Evolutionary conservation across 2,329 filamentous ascomycete genomes (phyloP).

Genomic region (Hymenoscyphus occultus): DNA sequence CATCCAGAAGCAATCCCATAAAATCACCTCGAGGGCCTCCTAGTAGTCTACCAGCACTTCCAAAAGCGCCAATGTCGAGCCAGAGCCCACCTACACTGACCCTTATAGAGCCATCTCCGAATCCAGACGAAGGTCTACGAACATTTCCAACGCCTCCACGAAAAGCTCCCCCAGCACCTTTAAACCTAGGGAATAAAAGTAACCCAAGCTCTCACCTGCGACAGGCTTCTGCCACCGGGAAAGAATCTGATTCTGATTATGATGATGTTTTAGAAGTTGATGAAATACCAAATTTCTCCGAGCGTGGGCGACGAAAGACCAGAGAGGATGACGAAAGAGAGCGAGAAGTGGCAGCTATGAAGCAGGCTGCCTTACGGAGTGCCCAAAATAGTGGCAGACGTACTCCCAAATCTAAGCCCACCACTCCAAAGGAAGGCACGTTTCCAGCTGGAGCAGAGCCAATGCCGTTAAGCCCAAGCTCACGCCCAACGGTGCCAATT

Average conservation of each 20-base stretch:
- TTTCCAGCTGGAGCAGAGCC: slow-evolving; percentile 30
- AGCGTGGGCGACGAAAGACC: slow-evolving; percentile 76
- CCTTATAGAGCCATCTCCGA: slow-evolving; percentile 41
- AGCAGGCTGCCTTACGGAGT: slow-evolving; percentile 67
- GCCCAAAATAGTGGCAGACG: slow-evolving; percentile 52
- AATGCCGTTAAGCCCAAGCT: slow-evolving; percentile 43
- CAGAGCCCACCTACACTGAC: slow-evolving; percentile 34
- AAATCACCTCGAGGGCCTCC: slow-evolving; percentile 38
- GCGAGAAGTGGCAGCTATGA: slow-evolving; percentile 64
- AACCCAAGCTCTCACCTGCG: slow-evolving; percentile 44
- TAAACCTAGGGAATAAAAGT: slow-evolving; percentile 60
- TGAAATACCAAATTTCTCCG: slow-evolving; percentile 52
- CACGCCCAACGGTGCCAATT: slow-evolving; percentile 37
- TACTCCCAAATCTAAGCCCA: slow-evolving; percentile 43
- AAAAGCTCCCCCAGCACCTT: slow-evolving; percentile 80
- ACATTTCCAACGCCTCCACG: slow-evolving; percentile 60
- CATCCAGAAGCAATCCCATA: slow-evolving; percentile 53
- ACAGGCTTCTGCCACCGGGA: slow-evolving; percentile 47
- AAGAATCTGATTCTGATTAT: slow-evolving; percentile 75
- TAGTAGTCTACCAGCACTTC: slow-evolving; percentile 28
- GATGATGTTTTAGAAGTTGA: slow-evolving; percentile 72
- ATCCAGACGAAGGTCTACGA: slow-evolving; percentile 47
- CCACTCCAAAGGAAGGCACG: slow-evolving; percentile 43
- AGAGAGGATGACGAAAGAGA: slow-evolving; percentile 83
- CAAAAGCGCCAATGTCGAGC: slow-evolving; percentile 27